A percentile compares a stretch with the other conserved stretches of the same genome.
Conservation (phyloP, 805 yeast genomes). For the Diddensiella caesifluorescens region DNA sequence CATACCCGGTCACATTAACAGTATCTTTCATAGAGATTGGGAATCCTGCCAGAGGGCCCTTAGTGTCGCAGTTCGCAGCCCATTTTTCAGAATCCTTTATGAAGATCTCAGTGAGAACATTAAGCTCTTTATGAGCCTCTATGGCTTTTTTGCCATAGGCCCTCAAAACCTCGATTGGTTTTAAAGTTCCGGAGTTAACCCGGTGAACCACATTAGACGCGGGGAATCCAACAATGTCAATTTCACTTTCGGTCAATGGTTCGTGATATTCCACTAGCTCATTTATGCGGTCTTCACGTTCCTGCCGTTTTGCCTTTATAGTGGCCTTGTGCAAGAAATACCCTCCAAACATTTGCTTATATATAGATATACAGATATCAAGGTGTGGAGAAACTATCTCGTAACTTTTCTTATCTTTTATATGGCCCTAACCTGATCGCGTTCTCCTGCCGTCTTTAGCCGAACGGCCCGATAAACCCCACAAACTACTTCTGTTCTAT, state of each 20-base stretch:
- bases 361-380: too few species aligned
- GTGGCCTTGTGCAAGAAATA: conserved; percentile 17
- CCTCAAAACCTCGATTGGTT: conserved; percentile 48
- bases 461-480: too few species aligned
- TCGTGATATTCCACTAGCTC: conserved; percentile 36
- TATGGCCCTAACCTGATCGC: too few species aligned
- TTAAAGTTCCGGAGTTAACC: conserved; percentile 43
- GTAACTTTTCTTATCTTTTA: too few species aligned
- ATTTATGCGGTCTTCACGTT: conserved; percentile 33
- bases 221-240: conserved; percentile 35
- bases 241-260: conserved; percentile 34
- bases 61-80: conserved; percentile 46
- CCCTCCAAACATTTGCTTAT: conserved; percentile 5
- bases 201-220: conserved; percentile 40
- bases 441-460: too few species aligned
- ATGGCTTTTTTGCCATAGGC: conserved; percentile 65
- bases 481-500: too few species aligned
- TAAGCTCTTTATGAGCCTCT: conserved; percentile 57
- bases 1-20: conserved; percentile 43
- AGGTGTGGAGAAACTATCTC: too few species aligned
- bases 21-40: conserved; percentile 63
- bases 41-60: conserved; percentile 59
- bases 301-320: conserved; percentile 29
- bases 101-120: conserved; percentile 56
- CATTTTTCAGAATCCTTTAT: conserved; percentile 64